Conservation (phyloP, 805 yeast species). For the Metschnikowia chrysomelidarum region DNA sequence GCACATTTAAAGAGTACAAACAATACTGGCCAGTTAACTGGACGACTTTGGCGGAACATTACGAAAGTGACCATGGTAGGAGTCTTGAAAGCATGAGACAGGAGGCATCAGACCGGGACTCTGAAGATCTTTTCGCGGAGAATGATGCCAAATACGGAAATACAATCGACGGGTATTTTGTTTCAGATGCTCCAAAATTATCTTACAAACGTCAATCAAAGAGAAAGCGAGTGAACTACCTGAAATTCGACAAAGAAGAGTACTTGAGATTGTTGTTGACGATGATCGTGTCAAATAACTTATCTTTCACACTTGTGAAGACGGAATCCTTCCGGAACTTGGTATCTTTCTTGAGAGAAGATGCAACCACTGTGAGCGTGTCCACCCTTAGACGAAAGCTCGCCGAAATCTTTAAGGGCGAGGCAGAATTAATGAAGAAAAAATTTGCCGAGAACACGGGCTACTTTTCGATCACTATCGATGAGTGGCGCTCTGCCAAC, state of each 20-base stretch:
- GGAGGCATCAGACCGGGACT: too few relatives aligned
- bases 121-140: too few relatives aligned
- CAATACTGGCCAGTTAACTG: constrained; percentile 8
- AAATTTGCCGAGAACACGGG: constrained; percentile 2
- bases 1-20: constrained; percentile 2
- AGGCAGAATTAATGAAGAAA: neutral
- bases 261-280: neutral
- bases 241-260: neutral
- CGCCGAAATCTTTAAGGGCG: neutral
- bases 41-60: constrained; percentile 6
- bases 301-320: constrained; percentile 1
- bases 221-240: neutral
- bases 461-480: constrained; percentile 5
- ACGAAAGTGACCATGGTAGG: neutral
- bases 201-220: too few relatives aligned
- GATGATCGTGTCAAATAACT: constrained; percentile 1
- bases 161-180: too few relatives aligned
- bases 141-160: too few relatives aligned
- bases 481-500: constrained; percentile 2
- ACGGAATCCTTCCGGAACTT: neutral
- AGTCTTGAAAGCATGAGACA: constrained; percentile 2
- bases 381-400: constrained; percentile 1
- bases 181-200: too few relatives aligned
- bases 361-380: neutral
- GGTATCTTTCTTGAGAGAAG: constrained; percentile 1